Evolutionary conservation across 2,329 filamentous ascomycete species (phyloP).

Genomic region (Scedosporium dehoogii): DNA sequence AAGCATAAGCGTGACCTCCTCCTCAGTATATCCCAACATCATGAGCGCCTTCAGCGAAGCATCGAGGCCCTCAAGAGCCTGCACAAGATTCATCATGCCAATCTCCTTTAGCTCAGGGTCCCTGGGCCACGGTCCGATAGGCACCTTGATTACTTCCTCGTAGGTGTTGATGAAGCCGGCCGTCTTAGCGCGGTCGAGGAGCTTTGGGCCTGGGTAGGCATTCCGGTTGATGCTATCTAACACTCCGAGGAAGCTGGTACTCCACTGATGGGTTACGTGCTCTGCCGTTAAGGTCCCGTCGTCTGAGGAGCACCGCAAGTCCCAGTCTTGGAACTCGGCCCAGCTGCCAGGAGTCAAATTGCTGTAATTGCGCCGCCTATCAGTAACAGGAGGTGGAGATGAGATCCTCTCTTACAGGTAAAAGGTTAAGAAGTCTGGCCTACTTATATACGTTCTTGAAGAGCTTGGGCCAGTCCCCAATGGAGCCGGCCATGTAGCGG

Average conservation of each 20-base stretch:
- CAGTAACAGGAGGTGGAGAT: too few species aligned
- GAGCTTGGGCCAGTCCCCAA: constrained; percentile 18
- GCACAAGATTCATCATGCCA: constrained; percentile 4
- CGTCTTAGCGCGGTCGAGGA: not conserved
- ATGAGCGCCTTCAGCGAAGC: not conserved
- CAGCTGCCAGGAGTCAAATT: not conserved
- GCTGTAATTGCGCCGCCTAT: not conserved
- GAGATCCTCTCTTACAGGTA: not conserved
- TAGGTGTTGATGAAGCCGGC: not conserved
- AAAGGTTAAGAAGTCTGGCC: constrained; percentile 12
- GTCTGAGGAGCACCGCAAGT: not conserved
- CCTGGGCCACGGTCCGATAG: not conserved
- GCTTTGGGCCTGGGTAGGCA: too few species aligned
- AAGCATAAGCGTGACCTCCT: constrained; percentile 16
- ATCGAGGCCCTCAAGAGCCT: constrained; percentile 11
- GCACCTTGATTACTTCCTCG: not conserved
- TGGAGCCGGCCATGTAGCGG: constrained; percentile 17
- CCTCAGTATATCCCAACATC: constrained; percentile 13
- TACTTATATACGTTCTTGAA: constrained; percentile 13
- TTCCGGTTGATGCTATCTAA: too few species aligned
- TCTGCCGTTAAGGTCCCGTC: not conserved
- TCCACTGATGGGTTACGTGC: not conserved
- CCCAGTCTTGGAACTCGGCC: not conserved
- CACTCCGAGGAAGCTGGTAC: not conserved
- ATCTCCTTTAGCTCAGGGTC: not conserved